Base-by-base conservation (phyloP, 108 stramenopile species). In the Hondaea fermentalgiana region DNA sequence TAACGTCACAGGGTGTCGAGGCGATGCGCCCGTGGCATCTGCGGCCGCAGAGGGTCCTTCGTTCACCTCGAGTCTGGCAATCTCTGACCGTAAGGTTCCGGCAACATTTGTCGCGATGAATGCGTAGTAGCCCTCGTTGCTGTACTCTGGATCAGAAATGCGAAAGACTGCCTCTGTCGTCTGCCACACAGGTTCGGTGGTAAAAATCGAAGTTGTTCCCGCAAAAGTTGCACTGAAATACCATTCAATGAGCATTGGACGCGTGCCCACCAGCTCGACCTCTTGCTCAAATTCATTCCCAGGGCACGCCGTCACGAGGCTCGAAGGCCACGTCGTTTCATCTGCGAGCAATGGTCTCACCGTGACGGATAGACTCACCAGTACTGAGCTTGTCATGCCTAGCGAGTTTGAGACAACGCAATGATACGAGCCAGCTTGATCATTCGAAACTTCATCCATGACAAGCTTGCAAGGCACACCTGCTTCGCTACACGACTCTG, bases 71-170 rank as follows among this genome's bases (percentile, higher is more conserved):
- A 83, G 76, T 17, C 51, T 12, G 1, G 76, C 76, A 2, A 53
- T 45, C n/a, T 12, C 12, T 6, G 76, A 83, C 16, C 76, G 45
- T 0, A 53, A 12, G 10, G 0, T 16, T 6, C 76, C 76, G n/a
- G 76, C 76, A 16, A 83, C 51, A 53, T 83, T 83, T 17, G 76
- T 83, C 14, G 76, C 76, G 51, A 83, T 83, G 76, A 83, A 83
- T 17, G 76, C 76, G 51, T 83, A 83, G 76, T 83, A 83, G 49
- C 76, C 76, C 28, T 83, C 76, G 28, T 83, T 23, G 49, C 23
- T 25, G 51, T 12, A 25, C n/a, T 8, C 51, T 28, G 76, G 76
- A 23, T 83, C 51, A 12, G 76, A n/a, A 12, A 83, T 12, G 8
- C 16, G 19, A 23, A 83, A 83, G n/a, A 53, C 51, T 53, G 76